A percentile compares a stretch with the other conserved stretches of the same genome.
Evolutionary conservation across 768 basidiomycete species (phyloP).

Genomic region (Suillus placidus): DNA sequence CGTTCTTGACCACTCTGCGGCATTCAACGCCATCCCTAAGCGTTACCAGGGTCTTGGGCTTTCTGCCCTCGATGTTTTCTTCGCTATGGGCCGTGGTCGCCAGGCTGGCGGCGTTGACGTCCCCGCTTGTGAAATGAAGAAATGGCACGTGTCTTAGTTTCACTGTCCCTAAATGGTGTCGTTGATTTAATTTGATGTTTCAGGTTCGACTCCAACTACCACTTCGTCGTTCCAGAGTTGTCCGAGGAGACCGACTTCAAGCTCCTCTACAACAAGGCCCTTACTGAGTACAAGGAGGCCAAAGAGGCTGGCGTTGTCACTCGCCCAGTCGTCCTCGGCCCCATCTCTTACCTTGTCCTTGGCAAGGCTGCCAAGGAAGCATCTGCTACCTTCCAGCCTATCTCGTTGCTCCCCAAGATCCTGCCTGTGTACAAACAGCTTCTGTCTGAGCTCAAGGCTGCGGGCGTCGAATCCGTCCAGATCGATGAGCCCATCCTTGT

Average conservation of each 20-base stretch:
- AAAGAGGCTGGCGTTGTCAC: constrained; percentile 86
- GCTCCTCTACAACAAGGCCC: constrained; percentile 92
- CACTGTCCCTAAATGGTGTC: constrained; percentile 2
- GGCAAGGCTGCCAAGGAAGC: constrained; percentile 91
- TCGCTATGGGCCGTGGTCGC: constrained; percentile 99
- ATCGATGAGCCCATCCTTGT: constrained; percentile 97
- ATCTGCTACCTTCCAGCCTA: constrained; percentile 81
- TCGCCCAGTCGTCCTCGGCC: constrained; percentile 95
- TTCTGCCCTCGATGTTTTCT: constrained; percentile 91
- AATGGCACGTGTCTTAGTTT: constrained; percentile 68
- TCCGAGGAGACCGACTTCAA: constrained; percentile 91
- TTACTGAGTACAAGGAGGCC: constrained; percentile 94
- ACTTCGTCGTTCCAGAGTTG: constrained; percentile 97
- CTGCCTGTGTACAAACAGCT: constrained; percentile 91
- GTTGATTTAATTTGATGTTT: constrained; percentile 10
- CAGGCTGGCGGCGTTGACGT: constrained; percentile 95
- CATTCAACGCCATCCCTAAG: constrained; percentile 96
- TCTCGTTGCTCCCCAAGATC: constrained; percentile 86
- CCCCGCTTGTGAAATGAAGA: constrained; percentile 98
- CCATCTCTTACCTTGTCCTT: constrained; percentile 92
- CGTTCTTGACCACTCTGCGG: constrained; percentile 94
- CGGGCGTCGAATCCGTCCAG: constrained; percentile 94
- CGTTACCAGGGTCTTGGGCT: constrained; percentile 88
- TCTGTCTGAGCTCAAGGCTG: constrained; percentile 86
- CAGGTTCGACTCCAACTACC: constrained; percentile 99